Base-by-base conservation (phyloP, 2,329 filamentous ascomycete genomes). In the Aspergillus sp. region DNA sequence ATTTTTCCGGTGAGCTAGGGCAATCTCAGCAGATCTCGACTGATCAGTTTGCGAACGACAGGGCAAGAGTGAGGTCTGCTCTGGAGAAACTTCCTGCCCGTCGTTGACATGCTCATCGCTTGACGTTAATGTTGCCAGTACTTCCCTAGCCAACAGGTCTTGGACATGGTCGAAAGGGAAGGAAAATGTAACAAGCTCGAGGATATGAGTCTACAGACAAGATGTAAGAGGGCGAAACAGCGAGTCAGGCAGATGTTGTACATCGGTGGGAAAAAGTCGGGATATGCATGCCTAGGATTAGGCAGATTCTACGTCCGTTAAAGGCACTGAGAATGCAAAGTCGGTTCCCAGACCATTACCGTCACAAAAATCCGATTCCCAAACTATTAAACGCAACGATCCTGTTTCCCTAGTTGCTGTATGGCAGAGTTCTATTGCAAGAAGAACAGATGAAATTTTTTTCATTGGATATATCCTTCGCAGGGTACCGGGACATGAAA, bases 401-500 rank as follows among this genome's bases (percentile, higher is more conserved):
- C 56, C 58, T 38, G 43, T 25, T 54, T 60, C 57, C 52, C 57
- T 60, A 55, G 63, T 60, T 65, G 66, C 61, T 68, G 66, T 72
- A 75, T 66, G 63, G 59, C 53, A 34, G 48, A 63, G 54, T 59
- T 41, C 57, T 69, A 62, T 62, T 62, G 70, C 25, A 72, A 67
- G 69, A 73, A 66, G 68, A 72, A 73, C 66, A 71, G 74, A 71
- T 65, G 69, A 72, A 74, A 71, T 73, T 71, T 75, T 75, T 76
- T 74, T 71, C 68, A 73, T 71, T 74, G 72, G 73, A 76, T 76
- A 76, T 75, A 73, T 75, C 71, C 70, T 73, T 72, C 70, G 71
- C 68, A 75, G 73, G 76, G 76, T 73, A 75, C 72, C 69, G 75
- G 71, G 76, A 77, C 73, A 76, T 74, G 68, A 75, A 74, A 71